A percentile compares a stretch with the other conserved stretches of the same genome.
Conservation (phyloP, 2,329 filamentous ascomycete species). For the Ascochyta pisi region DNA sequence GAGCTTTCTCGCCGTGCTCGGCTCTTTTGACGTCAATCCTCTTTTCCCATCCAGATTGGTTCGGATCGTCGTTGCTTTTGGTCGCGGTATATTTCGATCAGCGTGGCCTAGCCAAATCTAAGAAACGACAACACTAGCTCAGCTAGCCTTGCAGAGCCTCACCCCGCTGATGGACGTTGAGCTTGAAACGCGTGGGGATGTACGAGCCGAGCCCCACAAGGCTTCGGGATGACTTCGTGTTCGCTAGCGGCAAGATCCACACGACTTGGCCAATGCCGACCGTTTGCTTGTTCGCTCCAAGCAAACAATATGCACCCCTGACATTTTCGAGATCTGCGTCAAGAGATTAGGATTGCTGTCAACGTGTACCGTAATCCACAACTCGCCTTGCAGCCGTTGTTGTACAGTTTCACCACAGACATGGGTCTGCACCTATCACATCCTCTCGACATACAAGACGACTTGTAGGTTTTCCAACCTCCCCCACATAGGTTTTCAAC, state of each 20-base stretch:
- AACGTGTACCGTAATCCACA: background rate
- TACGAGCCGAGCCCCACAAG: background rate
- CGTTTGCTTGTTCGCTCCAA: constrained; percentile 5
- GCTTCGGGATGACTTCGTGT: constrained; percentile 3
- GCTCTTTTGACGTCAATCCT: background rate
- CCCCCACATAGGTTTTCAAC: background rate
- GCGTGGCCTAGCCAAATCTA: background rate
- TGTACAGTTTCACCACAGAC: constrained; percentile 5
- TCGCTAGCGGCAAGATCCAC: background rate
- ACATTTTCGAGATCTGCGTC: constrained; percentile 4
- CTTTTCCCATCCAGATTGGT: background rate
- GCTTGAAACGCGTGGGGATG: constrained; percentile 9
- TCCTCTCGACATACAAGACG: background rate
- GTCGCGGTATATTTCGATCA: background rate
- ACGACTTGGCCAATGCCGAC: background rate
- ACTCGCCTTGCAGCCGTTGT: background rate
- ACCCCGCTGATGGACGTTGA: background rate
- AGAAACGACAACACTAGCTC: background rate
- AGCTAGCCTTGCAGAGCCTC: constrained; percentile 2
- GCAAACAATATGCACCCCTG: constrained; percentile 5
- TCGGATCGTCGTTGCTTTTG: background rate
- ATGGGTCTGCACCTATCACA: constrained; percentile 1
- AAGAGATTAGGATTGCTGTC: constrained; percentile 6
- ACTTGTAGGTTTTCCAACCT: background rate
- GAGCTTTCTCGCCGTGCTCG: background rate